Evolutionary conservation across 257 asterid genomes (phyloP), one percentile per base, ranked within the genome.

Genomic region (Datura wrightii): DNA sequence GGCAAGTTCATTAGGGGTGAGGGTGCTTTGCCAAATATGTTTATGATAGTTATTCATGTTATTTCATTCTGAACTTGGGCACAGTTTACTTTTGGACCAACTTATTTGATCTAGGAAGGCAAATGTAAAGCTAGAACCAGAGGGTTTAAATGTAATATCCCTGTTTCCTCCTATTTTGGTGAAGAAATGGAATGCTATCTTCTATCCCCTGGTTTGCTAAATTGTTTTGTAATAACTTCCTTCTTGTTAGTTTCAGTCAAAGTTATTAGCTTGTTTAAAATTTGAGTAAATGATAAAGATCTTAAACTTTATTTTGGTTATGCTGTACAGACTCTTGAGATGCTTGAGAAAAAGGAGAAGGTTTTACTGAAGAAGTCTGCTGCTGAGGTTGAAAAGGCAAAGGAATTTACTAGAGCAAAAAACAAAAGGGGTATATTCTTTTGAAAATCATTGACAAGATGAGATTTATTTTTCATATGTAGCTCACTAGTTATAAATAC

Each of bases 331-430:
- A 91, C 97, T 79, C 97, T 94, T 83, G 97, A 91, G 85, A 94
- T 94, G 97, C 89, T 92, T 53, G 97, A 94, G 97, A 92, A 92
- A 81, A 92, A 94, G 81, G 97, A 94, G 88, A 91, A 89, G 50
- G 97, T 94, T 86, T 90, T 92, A 60, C 84, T 90, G 91, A 94
- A 94, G 92, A 92, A 92, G 86, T 93, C 93, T 89, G 84, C 91
- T 2, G 93, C 89, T 0, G 97, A 94, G 86, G 94, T 92, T 78
- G 97, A 94, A 88, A 94, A 87, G 88, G 97, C 97, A 36, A 92
- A 90, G 94, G 97, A 94, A 79, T 91, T 89, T 67, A 94, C 97
- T 79, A 91, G 89, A 92, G 93, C 93, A 37, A 94, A 94, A 91
- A 94, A 92, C 86, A 94, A 92, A 91, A 90, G 94, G 86, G 97